Conservation (phyloP, 306 rosid species). For the Cicer cuneatum region DNA sequence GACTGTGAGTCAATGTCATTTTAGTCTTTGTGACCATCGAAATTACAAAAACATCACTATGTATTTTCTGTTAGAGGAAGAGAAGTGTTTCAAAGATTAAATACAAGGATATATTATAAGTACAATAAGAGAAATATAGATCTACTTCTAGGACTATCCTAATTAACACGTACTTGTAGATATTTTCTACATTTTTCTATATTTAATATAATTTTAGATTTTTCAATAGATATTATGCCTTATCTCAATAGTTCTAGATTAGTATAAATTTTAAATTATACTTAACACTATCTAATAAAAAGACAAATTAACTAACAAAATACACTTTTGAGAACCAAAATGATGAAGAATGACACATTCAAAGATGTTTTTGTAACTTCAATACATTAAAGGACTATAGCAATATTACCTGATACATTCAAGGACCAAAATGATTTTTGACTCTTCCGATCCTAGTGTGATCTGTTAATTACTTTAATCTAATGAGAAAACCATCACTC, state of each 20-base stretch:
- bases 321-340: not conserved
- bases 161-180: too few relatives aligned
- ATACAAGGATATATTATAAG: too few relatives aligned
- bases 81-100: too few relatives aligned
- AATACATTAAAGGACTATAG: not conserved
- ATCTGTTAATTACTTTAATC: not conserved
- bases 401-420: not conserved
- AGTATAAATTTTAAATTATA: too few relatives aligned
- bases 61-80: not conserved
- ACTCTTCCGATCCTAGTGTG: not conserved
- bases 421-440: not conserved
- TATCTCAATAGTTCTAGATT: too few relatives aligned
- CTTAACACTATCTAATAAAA: not conserved
- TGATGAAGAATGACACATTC: not conserved
- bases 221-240: too few relatives aligned
- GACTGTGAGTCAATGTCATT: not conserved
- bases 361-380: not conserved
- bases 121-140: too few relatives aligned
- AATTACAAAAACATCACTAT: not conserved
- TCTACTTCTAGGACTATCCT: too few relatives aligned
- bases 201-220: too few relatives aligned
- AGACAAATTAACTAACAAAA: not conserved
- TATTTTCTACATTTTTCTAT: too few relatives aligned
- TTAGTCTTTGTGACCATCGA: not conserved
- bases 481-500: constrained; percentile 18